Conservation (phyloP, 2,329 filamentous ascomycete genomes). For the Cladosporium austrohemisphaericum region DNA sequence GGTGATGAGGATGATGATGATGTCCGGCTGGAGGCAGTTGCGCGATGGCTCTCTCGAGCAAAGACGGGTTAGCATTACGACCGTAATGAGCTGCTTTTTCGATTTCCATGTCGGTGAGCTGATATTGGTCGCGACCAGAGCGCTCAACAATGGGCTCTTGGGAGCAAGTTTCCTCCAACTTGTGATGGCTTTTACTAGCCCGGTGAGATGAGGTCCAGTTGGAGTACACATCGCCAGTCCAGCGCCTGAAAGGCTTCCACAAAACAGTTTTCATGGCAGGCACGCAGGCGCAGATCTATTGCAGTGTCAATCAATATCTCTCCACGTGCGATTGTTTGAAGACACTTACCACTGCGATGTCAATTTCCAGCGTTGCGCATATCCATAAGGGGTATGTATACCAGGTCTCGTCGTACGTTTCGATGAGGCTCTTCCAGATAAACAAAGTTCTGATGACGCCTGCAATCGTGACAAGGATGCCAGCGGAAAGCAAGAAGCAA, state of each 20-base stretch:
- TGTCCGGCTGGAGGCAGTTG: background rate
- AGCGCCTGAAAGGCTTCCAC: slow-evolving; percentile 5
- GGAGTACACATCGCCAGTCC: background rate
- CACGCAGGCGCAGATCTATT: slow-evolving; percentile 38
- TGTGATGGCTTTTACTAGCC: background rate
- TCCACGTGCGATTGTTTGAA: too few species aligned
- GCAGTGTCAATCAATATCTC: too few species aligned
- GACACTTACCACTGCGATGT: slow-evolving; percentile 46
- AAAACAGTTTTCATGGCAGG: slow-evolving; percentile 35
- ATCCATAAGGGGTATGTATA: slow-evolving; percentile 46
- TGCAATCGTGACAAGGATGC: slow-evolving; percentile 41
- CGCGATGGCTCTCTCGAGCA: slow-evolving; percentile 8
- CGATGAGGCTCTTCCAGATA: slow-evolving; percentile 41
- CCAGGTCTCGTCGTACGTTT: slow-evolving; percentile 45
- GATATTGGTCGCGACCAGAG: background rate
- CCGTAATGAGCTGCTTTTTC: background rate
- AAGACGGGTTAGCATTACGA: background rate
- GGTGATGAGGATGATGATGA: slow-evolving; percentile 3
- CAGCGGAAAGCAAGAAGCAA: slow-evolving; percentile 39
- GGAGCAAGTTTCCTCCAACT: background rate
- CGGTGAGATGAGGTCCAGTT: background rate
- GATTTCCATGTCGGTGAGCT: background rate
- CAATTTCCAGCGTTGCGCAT: slow-evolving; percentile 44
- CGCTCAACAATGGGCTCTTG: slow-evolving; percentile 6
- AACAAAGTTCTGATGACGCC: slow-evolving; percentile 43